These are phyloP conservation scores for Pseudogymnoascus sp. DNA, from an alignment of 2,329 filamentous ascomycete genomes.

Conservation along the genomic window DNA sequence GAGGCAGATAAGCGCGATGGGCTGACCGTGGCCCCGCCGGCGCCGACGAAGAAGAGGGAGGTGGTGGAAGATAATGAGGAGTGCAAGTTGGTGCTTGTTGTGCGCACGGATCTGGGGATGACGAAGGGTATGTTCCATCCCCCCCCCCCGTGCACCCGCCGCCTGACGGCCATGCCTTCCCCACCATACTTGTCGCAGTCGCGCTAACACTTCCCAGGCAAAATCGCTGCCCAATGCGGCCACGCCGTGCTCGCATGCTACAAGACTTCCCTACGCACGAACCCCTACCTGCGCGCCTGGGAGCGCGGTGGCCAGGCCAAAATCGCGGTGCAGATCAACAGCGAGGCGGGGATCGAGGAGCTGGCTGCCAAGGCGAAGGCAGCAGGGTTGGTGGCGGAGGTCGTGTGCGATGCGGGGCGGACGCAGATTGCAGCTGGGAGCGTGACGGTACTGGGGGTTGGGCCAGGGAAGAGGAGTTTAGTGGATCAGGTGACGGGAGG, in stretches of 20 bases:
- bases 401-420: conserved; percentile 90
- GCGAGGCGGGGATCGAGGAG: conserved; percentile 69
- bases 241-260: conserved; percentile 98
- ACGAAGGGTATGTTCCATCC: conserved; percentile 63
- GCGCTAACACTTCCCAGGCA: conserved; percentile 49
- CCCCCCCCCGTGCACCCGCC: conserved; percentile 8
- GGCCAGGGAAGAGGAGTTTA: conserved; percentile 72
- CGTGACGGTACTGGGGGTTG: conserved; percentile 80
- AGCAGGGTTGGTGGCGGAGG: conserved; percentile 76
- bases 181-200: neutral
- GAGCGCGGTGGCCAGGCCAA: conserved; percentile 82
- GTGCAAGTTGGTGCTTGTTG: conserved; percentile 88
- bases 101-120: conserved; percentile 93
- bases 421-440: conserved; percentile 95
- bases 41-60: conserved; percentile 14
- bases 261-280: conserved; percentile 61
- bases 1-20: conserved; percentile 53
- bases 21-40: conserved; percentile 25
- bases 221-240: conserved; percentile 91
- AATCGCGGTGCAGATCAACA: conserved; percentile 82
- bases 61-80: conserved; percentile 51
- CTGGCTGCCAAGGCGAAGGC: conserved; percentile 71
- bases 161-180: conserved; percentile 9
- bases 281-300: conserved; percentile 68
- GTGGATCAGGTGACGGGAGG: conserved; percentile 80